A percentile compares a stretch with the other conserved stretches of the same genome.
Evolutionary conservation across 306 rosid species (phyloP).

Genomic region (Pyrus pyrifolia): DNA sequence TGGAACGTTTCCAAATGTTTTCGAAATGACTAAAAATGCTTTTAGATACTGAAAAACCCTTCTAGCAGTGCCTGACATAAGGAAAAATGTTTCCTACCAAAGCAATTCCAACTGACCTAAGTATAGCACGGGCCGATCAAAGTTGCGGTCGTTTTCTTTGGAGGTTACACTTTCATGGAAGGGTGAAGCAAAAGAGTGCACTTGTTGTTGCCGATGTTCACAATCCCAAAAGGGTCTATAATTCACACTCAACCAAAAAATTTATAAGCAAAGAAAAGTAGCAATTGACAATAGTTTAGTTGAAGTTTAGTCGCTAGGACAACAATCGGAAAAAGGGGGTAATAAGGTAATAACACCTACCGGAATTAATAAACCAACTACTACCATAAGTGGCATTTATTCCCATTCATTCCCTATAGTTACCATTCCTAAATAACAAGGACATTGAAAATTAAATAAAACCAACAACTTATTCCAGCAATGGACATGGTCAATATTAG

Average conservation of each 20-base stretch:
- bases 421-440: background rate
- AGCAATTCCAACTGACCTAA: too few relatives aligned
- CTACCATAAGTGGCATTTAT: background rate
- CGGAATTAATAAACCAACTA: background rate
- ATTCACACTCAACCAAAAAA: background rate
- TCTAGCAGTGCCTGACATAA: too few relatives aligned
- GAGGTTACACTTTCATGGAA: background rate
- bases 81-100: too few relatives aligned
- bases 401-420: background rate
- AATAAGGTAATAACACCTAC: background rate
- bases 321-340: background rate
- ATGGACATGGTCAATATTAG: background rate
- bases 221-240: background rate
- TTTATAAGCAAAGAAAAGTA: background rate
- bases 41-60: too few relatives aligned
- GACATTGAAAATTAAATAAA: background rate
- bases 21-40: too few relatives aligned
- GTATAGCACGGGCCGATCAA: too few relatives aligned
- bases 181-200: background rate
- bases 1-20: too few relatives aligned
- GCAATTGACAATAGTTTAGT: background rate
- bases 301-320: background rate
- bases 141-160: background rate
- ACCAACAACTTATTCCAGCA: background rate
- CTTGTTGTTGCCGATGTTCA: background rate